Evolutionary conservation across 306 rosid genomes (phyloP).

Genomic region (Dryas drummondii): DNA sequence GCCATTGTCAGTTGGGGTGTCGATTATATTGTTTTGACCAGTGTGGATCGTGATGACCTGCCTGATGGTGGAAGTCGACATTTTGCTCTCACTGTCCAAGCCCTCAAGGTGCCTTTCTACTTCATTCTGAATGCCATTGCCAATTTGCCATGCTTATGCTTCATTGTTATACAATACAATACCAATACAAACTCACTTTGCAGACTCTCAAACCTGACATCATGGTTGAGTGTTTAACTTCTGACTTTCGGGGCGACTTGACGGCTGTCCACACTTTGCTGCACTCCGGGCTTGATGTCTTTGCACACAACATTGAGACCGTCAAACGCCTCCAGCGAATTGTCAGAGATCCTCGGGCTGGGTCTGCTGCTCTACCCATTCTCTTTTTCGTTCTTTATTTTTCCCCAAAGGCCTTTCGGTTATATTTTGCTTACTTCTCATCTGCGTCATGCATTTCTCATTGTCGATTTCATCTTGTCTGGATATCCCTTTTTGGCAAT

Average conservation of each 20-base stretch:
- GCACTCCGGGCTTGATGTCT: conserved; percentile 89
- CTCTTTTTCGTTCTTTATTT: not conserved
- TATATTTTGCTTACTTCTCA: not conserved
- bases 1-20: conserved; percentile 97
- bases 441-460: not conserved
- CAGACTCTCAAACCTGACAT: conserved; percentile 86
- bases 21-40: conserved; percentile 22
- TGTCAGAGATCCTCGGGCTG: conserved; percentile 97
- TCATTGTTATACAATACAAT: not conserved
- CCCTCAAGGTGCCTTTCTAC: conserved; percentile 67
- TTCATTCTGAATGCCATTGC: not conserved
- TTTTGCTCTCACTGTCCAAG: conserved; percentile 84
- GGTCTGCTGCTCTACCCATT: conserved; percentile 48
- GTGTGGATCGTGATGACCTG: conserved; percentile 96
- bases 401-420: not conserved
- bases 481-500: not conserved
- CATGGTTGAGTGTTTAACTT: conserved; percentile 94
- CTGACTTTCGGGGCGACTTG: conserved; percentile 91
- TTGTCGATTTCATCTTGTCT: not conserved
- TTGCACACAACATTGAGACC: conserved; percentile 95
- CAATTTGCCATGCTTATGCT: not conserved
- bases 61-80: conserved; percentile 99
- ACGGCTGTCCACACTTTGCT: conserved; percentile 70
- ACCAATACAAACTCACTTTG: conserved; percentile 13
- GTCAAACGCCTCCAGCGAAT: conserved; percentile 93